Conservation (phyloP, 2,329 filamentous ascomycete genomes). For the Cladosporium halotolerans region DNA sequence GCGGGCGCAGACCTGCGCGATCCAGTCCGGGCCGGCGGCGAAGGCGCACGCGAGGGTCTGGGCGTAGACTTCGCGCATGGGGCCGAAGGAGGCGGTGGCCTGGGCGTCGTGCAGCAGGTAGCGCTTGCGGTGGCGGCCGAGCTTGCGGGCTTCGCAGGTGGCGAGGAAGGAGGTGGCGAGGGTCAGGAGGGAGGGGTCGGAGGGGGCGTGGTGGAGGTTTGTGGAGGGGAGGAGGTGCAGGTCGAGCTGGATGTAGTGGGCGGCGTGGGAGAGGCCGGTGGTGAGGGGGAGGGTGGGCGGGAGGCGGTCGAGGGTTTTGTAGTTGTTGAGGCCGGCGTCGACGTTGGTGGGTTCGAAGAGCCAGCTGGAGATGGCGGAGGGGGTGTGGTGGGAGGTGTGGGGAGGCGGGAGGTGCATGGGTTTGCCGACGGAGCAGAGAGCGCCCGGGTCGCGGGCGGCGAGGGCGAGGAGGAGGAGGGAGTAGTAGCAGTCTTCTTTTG, state of each 20-base stretch:
- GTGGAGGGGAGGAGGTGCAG: constrained; percentile 34
- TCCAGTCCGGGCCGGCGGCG: constrained; percentile 35
- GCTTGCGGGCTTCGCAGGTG: constrained; percentile 26
- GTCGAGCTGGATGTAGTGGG: constrained; percentile 36
- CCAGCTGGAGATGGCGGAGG: constrained; percentile 20
- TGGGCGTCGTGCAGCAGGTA: constrained; percentile 26
- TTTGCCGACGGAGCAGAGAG: constrained; percentile 33
- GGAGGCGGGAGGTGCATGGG: constrained; percentile 21
- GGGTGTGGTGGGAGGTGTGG: background rate
- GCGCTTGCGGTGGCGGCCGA: constrained; percentile 28
- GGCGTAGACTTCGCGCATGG: constrained; percentile 37
- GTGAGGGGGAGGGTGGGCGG: constrained; percentile 16
- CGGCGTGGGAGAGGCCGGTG: constrained; percentile 26
- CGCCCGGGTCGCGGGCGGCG: constrained; percentile 36
- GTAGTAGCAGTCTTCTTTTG: constrained; percentile 37
- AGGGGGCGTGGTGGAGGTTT: constrained; percentile 27
- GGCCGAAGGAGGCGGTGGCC: constrained; percentile 31
- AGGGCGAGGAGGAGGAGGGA: constrained; percentile 36
- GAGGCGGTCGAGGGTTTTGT: constrained; percentile 26
- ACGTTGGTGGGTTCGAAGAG: constrained; percentile 29
- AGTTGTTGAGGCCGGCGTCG: constrained; percentile 30
- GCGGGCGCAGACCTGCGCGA: constrained; percentile 30
- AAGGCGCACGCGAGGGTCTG: constrained; percentile 37
- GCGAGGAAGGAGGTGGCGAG: constrained; percentile 32
- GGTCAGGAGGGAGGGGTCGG: constrained; percentile 17